These are phyloP conservation scores for Verticillium zaregamsianum DNA, from an alignment of 2,329 filamentous ascomycete species.

Conservation along the genomic window DNA sequence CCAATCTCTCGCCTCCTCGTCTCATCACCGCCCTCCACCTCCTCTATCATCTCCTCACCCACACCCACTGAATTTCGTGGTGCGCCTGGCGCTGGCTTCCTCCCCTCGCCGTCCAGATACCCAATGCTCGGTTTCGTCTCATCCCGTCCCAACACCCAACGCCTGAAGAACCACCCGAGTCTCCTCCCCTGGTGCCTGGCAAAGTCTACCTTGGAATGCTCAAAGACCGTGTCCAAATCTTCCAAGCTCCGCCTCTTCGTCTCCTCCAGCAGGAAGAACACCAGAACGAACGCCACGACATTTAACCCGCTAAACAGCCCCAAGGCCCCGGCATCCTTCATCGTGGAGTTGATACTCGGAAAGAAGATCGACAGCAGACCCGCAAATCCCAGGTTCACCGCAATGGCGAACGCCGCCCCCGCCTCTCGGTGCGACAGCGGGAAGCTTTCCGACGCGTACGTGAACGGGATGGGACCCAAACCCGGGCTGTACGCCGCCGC, in stretches of 20 bases:
- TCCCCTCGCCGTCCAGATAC: not conserved
- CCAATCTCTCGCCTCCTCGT: not conserved
- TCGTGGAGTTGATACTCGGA: conserved; percentile 21
- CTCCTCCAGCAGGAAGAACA: conserved; percentile 40
- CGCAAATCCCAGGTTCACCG: conserved; percentile 42
- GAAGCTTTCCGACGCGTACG: conserved; percentile 46
- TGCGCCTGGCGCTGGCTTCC: not conserved
- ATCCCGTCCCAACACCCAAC: conserved; percentile 16
- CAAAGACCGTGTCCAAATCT: conserved; percentile 35
- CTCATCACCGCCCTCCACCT: conserved; percentile 2
- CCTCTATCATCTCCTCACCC: not conserved
- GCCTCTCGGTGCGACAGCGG: conserved; percentile 44
- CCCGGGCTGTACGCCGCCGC: conserved; percentile 36
- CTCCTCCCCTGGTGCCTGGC: conserved; percentile 27
- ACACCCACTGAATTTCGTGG: not conserved
- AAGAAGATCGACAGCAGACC: conserved; percentile 40
- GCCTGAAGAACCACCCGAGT: conserved; percentile 29
- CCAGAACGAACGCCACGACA: conserved; percentile 37
- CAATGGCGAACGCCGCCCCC: conserved; percentile 43
- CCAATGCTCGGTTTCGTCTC: conserved; percentile 22
- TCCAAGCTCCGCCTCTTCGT: conserved; percentile 35
- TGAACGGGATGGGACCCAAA: conserved; percentile 44
- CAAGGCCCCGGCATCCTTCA: conserved; percentile 29
- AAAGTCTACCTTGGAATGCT: conserved; percentile 31
- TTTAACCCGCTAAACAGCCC: conserved; percentile 44